These are phyloP conservation scores for Tremellales sp. DNA, from an alignment of 1,284 basidiomycete species.

Conservation along the genomic window DNA sequence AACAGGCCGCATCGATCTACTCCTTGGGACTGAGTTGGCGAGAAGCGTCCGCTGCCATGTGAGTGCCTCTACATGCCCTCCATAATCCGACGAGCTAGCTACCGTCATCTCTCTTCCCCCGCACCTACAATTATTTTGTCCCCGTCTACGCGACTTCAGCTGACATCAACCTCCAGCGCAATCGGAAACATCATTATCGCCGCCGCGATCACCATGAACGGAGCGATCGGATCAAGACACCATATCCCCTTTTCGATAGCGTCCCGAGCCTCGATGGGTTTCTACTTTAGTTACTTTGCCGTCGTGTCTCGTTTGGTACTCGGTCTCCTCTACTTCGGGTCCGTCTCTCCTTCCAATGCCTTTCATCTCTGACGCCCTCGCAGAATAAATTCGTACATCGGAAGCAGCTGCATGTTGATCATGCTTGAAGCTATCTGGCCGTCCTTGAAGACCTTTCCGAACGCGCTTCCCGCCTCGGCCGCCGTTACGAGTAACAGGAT, in stretches of 20 bases:
- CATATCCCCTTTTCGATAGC: slow-evolving; percentile 68
- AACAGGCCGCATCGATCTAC: slow-evolving; percentile 34
- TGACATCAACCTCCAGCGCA: slow-evolving; percentile 16
- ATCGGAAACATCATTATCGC: slow-evolving; percentile 43
- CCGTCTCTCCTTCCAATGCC: slow-evolving; percentile 6
- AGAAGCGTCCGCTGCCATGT: slow-evolving; percentile 36
- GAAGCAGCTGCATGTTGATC: slow-evolving; percentile 35
- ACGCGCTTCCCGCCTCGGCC: slow-evolving; percentile 57
- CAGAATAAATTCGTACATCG: slow-evolving; percentile 58
- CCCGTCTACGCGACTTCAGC: background rate
- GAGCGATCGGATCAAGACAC: slow-evolving; percentile 66
- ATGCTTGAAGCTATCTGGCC: slow-evolving; percentile 80
- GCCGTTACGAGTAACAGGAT: slow-evolving; percentile 62
- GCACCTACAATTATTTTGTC: too few species aligned
- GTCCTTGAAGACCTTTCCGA: slow-evolving; percentile 59
- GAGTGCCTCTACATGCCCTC: too few species aligned
- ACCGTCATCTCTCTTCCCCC: too few species aligned
- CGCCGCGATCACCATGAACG: slow-evolving; percentile 52
- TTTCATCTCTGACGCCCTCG: background rate
- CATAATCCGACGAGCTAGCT: too few species aligned
- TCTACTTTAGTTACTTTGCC: slow-evolving; percentile 56
- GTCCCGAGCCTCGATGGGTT: slow-evolving; percentile 71
- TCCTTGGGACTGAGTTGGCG: slow-evolving; percentile 39
- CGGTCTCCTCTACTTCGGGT: slow-evolving; percentile 67
- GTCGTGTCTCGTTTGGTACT: slow-evolving; percentile 68